Evolutionary conservation across 805 yeast genomes (phyloP), one percentile per base, ranked within the genome.

Genomic region (Kuraishia piskuri): DNA sequence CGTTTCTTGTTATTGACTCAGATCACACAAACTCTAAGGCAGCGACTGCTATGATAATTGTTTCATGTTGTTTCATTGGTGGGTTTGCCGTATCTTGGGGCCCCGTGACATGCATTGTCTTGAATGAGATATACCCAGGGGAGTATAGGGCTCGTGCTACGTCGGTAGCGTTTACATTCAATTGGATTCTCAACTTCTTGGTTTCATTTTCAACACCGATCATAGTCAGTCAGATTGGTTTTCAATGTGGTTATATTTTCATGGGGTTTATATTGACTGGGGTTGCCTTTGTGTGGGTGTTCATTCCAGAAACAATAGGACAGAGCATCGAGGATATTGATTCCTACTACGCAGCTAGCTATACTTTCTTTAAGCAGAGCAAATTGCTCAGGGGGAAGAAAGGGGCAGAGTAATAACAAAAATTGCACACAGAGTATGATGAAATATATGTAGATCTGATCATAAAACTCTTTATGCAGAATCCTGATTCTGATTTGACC

Each of bases 61-160:
- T 82, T 45, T 74, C 86, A 3, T 81, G 89, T 63, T 61, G 78
- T 44, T 86, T 79, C 66, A 82, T 86, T 52, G 74, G 79, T 58
- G 74, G 74, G 54, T 86, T 86, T 67, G 88, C 90, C 2, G 70
- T 82, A 22, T 80, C 88, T 14, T 83, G 89, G 85, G 91, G 90
- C 2, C 89, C 90, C 37, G 78, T 86, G 55, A 75, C 82, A n/a
- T 80, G 78, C 66, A 78, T 83, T 22, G 71, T 85, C 51, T 81
- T 85, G 14, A 75, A 86, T 37, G 90, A 86, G 62, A 64, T 84
- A 45, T 86, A 78, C 66, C 90, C 90, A 37, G 71, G 76, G 54
- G 73, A 79, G 60, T 80, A 83, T 57, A 80, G 82, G 63, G 73
- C 81, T 36, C 79, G 77, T 61, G 77, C 81, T 5, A 66, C 68